Evolutionary conservation across 176 grass and related monocot genomes (phyloP).

Genomic region (Rhynchospora pubera): DNA sequence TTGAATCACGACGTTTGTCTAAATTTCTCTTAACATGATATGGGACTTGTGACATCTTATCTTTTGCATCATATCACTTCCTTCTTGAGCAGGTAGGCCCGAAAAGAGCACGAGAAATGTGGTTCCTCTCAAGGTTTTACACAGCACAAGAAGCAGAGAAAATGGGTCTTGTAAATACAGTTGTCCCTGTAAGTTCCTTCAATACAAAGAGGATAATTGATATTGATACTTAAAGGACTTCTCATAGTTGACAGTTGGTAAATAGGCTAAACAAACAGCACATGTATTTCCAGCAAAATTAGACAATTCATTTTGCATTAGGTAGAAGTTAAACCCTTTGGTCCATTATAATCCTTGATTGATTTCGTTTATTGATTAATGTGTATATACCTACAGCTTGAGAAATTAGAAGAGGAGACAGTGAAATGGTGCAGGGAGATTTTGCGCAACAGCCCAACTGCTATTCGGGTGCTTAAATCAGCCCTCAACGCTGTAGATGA

Average conservation of each 20-base stretch:
- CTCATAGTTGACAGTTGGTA: background rate
- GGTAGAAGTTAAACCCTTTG: background rate
- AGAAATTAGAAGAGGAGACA: conserved; percentile 66
- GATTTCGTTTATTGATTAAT: background rate
- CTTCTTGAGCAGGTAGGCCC: conserved; percentile 50
- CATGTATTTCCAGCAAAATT: background rate
- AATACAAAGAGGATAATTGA: background rate
- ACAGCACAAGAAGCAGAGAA: conserved; percentile 66
- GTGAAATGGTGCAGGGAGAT: conserved; percentile 85
- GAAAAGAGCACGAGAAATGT: conserved; percentile 85
- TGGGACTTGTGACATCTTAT: background rate
- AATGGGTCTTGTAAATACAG: conserved; percentile 86
- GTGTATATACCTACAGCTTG: conserved; percentile 39
- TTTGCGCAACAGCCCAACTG: conserved; percentile 72
- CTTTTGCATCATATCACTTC: background rate
- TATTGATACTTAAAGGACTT: background rate
- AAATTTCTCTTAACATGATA: background rate
- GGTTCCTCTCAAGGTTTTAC: conserved; percentile 87
- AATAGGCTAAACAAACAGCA: background rate
- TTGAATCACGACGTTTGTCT: background rate
- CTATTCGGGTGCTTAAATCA: conserved; percentile 78
- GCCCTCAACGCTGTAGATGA: conserved; percentile 84
- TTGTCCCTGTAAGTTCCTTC: conserved; percentile 63
- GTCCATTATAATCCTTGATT: background rate
- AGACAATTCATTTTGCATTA: background rate